Evolutionary conservation across 2,329 filamentous ascomycete species (phyloP), one percentile per base, ranked within the genome.

Genomic region (Diplodia scrobiculata): DNA sequence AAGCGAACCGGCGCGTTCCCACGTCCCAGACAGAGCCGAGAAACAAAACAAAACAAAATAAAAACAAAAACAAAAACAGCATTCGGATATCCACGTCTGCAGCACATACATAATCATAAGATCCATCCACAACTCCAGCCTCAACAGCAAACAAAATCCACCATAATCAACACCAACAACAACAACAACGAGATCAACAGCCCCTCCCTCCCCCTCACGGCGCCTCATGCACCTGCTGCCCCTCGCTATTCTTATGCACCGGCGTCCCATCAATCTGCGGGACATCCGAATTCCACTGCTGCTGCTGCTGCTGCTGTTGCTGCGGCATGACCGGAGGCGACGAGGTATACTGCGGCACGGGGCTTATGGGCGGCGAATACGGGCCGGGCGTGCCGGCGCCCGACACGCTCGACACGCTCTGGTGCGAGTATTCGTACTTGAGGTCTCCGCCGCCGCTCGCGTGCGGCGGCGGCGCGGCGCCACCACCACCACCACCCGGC

Each of bases 211-310:
- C 10, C 25, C 1, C 17, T 59, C 54, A 62, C 32, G 58, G 58
- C 45, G 58, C 58, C 45, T 62, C 58, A 17, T 62, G 58, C 29
- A 62, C 27, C 45, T 4, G 41, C 41, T 62, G 25, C 27, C 58
- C 58, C 45, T 62, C 58, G 11, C 10, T 4, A 25, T 62, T 62
- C 58, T 13, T 62, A 62, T 62, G 45, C 29, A 62, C 58, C 45
- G 58, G 58, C 45, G 58, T 62, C n/a, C 58, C 58, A 25, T 62
- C 58, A 36, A 62, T 62, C 58, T 62, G 58, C 45, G 58, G 45
- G 3, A 62, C 45, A 21, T 62, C n/a, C 41, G 29, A 19, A 36
- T 38, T 13, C 27, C 27, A 50, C 45, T 27, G 58, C 11, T 48
- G 36, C 21, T 25, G 58, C 5, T 3, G 19, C 14, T 11, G 52